Conservation (phyloP, 208 protist genomes). For the Wallacemonas sp. region DNA sequence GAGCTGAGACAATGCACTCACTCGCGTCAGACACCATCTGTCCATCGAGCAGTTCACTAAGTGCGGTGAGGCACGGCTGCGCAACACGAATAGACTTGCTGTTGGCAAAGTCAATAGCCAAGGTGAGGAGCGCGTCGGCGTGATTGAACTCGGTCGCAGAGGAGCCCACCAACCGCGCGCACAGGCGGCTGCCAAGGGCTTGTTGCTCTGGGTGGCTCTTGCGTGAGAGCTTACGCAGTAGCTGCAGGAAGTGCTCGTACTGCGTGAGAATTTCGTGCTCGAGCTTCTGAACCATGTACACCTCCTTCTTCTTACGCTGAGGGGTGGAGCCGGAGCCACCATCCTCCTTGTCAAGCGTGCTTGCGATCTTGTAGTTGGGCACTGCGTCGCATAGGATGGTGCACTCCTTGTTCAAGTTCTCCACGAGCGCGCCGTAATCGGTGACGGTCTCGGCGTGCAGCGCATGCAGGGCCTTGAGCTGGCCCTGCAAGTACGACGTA, state of each 20-base stretch:
- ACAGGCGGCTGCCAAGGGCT: conserved; percentile 89
- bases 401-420: conserved; percentile 88
- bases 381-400: conserved; percentile 84
- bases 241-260: conserved; percentile 91
- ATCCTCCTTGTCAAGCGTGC: conserved; percentile 78
- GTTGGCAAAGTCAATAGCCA: conserved; percentile 87
- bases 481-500: conserved; percentile 87
- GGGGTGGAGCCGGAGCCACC: conserved; percentile 33
- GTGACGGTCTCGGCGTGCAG: conserved; percentile 79
- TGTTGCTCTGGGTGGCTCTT: conserved; percentile 92
- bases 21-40: conserved; percentile 88
- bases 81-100: conserved; percentile 86
- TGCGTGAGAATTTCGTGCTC: conserved; percentile 90
- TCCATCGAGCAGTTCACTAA: conserved; percentile 77
- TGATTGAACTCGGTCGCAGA: conserved; percentile 89
- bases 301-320: conserved; percentile 88
- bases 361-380: conserved; percentile 87
- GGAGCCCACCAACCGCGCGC: conserved; percentile 68
- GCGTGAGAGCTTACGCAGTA: conserved; percentile 79
- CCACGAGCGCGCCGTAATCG: conserved; percentile 85
- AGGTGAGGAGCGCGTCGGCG: conserved; percentile 69
- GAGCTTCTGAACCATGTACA: conserved; percentile 87
- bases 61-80: conserved; percentile 72
- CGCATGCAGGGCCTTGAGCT: conserved; percentile 70
- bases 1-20: conserved; percentile 73